Evolutionary conservation across 495 filamentous ascomycete species (phyloP).

Genomic region (Lasiosphaeria hispida): DNA sequence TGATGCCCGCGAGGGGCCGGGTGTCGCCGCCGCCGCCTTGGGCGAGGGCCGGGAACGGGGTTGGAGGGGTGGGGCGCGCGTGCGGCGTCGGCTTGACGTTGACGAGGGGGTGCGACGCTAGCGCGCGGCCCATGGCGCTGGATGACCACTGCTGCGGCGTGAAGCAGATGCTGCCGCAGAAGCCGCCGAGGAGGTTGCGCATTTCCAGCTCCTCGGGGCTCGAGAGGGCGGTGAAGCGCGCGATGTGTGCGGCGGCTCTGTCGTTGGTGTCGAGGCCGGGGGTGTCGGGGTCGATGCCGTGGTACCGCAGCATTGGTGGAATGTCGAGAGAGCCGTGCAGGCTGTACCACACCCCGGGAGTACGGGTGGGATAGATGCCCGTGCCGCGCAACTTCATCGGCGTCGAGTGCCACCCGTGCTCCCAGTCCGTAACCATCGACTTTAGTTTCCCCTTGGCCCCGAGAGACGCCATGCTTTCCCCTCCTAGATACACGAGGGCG

Average conservation of each 20-base stretch:
- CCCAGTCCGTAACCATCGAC: slow-evolving; percentile 18
- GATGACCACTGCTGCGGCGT: slow-evolving; percentile 19
- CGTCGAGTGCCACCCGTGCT: slow-evolving; percentile 14
- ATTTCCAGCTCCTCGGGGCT: slow-evolving; percentile 25
- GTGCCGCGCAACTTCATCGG: slow-evolving; percentile 17
- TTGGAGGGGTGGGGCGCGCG: slow-evolving; percentile 1
- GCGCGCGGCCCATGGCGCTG: slow-evolving; percentile 23
- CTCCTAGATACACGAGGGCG: slow-evolving; percentile 15
- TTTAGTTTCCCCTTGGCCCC: slow-evolving; percentile 5
- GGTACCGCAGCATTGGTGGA: slow-evolving; percentile 17
- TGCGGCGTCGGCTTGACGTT: slow-evolving; percentile 10
- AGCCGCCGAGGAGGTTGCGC: slow-evolving; percentile 22
- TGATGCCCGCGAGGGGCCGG: slow-evolving; percentile 28
- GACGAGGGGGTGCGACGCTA: slow-evolving; percentile 23
- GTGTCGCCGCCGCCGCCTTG: slow-evolving; percentile 1
- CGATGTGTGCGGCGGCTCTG: slow-evolving; percentile 24
- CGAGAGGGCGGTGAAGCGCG: background rate
- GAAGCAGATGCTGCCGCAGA: slow-evolving; percentile 31
- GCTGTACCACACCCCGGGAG: slow-evolving; percentile 22
- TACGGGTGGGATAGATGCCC: slow-evolving; percentile 26
- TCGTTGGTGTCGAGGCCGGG: slow-evolving; percentile 16
- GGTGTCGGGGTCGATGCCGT: slow-evolving; percentile 23
- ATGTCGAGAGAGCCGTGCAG: slow-evolving; percentile 24
- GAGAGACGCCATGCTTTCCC: slow-evolving; percentile 1
- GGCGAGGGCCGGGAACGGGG: slow-evolving; percentile 16